Evolutionary conservation across 257 asterid genomes (phyloP).

Genomic region (Solanum virginianum): DNA sequence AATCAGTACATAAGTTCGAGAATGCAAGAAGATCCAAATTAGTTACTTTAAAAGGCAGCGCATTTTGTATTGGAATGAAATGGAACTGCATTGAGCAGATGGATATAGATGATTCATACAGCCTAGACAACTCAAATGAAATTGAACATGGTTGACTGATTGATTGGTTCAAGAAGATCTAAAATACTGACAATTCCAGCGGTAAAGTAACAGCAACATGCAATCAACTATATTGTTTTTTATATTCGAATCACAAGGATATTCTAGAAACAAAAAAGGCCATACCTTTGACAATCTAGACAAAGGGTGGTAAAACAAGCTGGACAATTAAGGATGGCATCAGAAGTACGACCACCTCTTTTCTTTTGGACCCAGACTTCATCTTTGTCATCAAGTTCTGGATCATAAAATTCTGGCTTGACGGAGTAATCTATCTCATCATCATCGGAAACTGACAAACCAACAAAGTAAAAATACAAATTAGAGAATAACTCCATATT

Average conservation of each 20-base stretch:
- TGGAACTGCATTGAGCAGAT: not conserved
- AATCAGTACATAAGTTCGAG: not conserved
- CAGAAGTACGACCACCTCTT: conserved; percentile 53
- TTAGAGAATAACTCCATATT: not conserved
- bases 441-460: conserved; percentile 59
- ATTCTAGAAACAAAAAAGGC: not conserved
- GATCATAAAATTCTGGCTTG: conserved; percentile 76
- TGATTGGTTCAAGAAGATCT: not conserved
- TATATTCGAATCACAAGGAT: not conserved
- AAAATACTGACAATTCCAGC: not conserved
- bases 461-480: not conserved
- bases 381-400: conserved; percentile 55
- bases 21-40: not conserved
- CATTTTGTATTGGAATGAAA: not conserved
- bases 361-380: conserved; percentile 71
- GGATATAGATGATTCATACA: not conserved
- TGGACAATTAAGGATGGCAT: conserved; percentile 89
- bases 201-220: not conserved
- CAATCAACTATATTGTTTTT: not conserved
- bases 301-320: conserved; percentile 94
- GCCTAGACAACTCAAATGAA: not conserved
- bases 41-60: not conserved
- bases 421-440: conserved; percentile 82
- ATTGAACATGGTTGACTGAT: not conserved
- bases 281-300: conserved; percentile 79